Percentiles rank a stretch among this genome's conserved stretches.
These are phyloP conservation scores for Lactarius vividus DNA, from an alignment of 768 basidiomycete genomes.

Conservation along the genomic window DNA sequence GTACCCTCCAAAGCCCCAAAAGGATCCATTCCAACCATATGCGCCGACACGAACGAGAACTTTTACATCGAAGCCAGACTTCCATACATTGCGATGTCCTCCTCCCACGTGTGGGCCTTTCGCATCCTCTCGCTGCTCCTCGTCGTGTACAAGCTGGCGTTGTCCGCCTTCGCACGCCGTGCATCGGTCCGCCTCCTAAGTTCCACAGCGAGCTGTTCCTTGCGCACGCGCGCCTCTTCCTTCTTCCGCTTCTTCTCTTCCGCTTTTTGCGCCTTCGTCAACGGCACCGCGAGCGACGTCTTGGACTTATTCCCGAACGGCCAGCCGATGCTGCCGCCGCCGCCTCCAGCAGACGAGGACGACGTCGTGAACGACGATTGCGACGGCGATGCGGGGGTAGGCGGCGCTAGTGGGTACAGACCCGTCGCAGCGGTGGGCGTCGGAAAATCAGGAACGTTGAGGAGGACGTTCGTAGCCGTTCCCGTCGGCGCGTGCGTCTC, in stretches of 20 bases:
- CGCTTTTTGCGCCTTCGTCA: slow-evolving; percentile 27
- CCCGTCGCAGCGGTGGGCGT: not conserved
- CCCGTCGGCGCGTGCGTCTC: not conserved
- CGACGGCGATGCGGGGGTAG: not conserved
- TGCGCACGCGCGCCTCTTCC: slow-evolving; percentile 40
- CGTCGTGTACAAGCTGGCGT: not conserved
- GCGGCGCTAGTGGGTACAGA: not conserved
- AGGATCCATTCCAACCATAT: not conserved
- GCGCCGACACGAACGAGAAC: not conserved
- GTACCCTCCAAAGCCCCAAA: not conserved
- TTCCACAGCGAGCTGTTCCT: slow-evolving; percentile 45
- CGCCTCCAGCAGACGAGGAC: not conserved
- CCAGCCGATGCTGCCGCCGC: not conserved
- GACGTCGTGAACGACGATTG: not conserved
- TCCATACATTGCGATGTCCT: slow-evolving; percentile 29
- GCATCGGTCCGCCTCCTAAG: slow-evolving; percentile 41
- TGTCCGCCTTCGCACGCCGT: slow-evolving; percentile 29
- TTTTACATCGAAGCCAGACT: slow-evolving; percentile 12
- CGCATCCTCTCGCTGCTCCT: slow-evolving; percentile 9
- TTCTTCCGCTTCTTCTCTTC: slow-evolving; percentile 47
- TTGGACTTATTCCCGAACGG: slow-evolving; percentile 4
- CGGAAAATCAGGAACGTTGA: not conserved
- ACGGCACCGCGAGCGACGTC: not conserved
- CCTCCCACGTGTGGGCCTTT: slow-evolving; percentile 19
- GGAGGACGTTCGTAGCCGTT: not conserved